phyloP scores from a whole-genome alignment of 495 filamentous ascomycete species.

The Niebla homalea region DNA sequence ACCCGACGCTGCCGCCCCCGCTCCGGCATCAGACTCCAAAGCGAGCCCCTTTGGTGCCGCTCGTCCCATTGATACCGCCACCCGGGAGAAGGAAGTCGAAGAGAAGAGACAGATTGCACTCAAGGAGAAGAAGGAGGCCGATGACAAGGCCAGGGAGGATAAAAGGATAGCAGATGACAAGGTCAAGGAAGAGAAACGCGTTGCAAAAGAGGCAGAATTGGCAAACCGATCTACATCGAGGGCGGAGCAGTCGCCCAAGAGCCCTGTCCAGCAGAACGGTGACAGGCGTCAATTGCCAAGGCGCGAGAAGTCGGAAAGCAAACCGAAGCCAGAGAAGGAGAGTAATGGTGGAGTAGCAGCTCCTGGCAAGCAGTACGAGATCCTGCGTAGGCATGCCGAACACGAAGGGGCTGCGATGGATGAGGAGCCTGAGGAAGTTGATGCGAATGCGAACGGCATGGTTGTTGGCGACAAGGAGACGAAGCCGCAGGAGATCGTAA shows the following conservation, averaged over 20 bases:
- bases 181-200: conserved; percentile 27
- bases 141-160: conserved; percentile 74
- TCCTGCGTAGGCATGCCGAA: conserved; percentile 37
- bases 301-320: conserved; percentile 2
- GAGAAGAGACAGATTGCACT: conserved; percentile 64
- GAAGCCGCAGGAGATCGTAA: conserved; percentile 31
- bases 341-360: conserved; percentile 25
- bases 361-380: conserved; percentile 37
- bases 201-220: conserved; percentile 34
- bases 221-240: conserved; percentile 37
- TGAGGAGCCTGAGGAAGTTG: conserved; percentile 17
- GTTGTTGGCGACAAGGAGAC: conserved; percentile 25
- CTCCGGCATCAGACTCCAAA: conserved; percentile 51
- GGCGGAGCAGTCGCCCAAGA: conserved; percentile 34
- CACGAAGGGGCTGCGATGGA: conserved; percentile 28
- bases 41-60: conserved; percentile 87
- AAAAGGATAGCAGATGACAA: conserved; percentile 45
- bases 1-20: conserved; percentile 34
- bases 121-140: conserved; percentile 73
- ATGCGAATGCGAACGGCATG: conserved; percentile 21
- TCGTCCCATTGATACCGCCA: conserved; percentile 75
- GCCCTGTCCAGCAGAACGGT: conserved; percentile 16
- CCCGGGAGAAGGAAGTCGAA: conserved; percentile 76
- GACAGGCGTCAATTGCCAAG: conserved; percentile 3
- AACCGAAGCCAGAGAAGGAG: conserved; percentile 22